Conservation (phyloP, 306 rosid species). For the Rosa multiflora region DNA sequence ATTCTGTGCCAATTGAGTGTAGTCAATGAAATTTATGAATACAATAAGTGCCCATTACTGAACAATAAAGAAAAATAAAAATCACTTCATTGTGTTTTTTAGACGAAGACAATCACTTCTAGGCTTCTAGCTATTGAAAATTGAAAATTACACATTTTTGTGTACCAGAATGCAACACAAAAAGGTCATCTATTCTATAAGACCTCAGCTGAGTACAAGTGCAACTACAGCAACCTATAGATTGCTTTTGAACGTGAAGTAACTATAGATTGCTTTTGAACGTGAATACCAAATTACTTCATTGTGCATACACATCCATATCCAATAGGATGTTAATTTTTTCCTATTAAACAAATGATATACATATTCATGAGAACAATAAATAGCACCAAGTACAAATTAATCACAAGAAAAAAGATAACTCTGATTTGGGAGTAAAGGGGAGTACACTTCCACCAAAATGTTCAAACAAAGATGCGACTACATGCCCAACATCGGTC, state of each 20-base stretch:
- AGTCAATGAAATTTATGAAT: background rate
- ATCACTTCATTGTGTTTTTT: background rate
- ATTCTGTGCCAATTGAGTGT: background rate
- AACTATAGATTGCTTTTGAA: background rate
- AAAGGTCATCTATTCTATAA: background rate
- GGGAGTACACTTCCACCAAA: slow-evolving; percentile 71
- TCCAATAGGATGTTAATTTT: background rate
- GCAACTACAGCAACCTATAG: background rate
- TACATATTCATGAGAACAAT: slow-evolving; percentile 18
- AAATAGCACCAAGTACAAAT: slow-evolving; percentile 7
- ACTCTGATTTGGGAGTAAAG: slow-evolving; percentile 62
- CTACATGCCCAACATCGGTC: slow-evolving; percentile 59
- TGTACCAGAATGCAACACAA: background rate
- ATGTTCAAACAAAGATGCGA: slow-evolving; percentile 55
- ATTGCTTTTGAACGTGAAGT: background rate
- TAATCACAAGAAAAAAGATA: slow-evolving; percentile 59
- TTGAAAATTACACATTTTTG: background rate
- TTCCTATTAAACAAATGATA: background rate
- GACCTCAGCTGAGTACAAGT: background rate
- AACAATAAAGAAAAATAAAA: background rate
- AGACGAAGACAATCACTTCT: background rate
- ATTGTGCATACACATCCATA: background rate
- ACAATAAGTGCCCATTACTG: background rate
- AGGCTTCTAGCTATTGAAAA: background rate
- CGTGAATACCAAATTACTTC: background rate